Evolutionary conservation across 257 asterid genomes (phyloP), one percentile per base, ranked within the genome.

Genomic region (Leptodermis oblonga): DNA sequence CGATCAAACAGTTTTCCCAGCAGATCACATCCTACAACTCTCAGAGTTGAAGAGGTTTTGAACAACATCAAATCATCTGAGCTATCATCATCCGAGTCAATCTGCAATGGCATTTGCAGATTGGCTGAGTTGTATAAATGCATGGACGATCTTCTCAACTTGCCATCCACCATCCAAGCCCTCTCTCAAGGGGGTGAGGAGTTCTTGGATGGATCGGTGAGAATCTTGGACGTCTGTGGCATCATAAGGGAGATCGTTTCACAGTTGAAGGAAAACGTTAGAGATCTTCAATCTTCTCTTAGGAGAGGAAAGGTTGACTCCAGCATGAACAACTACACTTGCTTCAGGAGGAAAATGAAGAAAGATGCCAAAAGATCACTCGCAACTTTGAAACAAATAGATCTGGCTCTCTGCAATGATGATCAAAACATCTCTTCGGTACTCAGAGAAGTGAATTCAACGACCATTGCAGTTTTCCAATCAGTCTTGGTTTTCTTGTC

Each of bases 1-100:
- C 76, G 82, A 51, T 80, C 82, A 15, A 71, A 66, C 46, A 80
- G 85, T 63, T 69, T 77, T 52, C 85, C 85, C 26, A 70, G 73
- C 15, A 77, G 80, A 63, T 73, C 82, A 71, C 85, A 77, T 22
- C 82, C 85, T 1, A 71, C 73, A 51, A 74, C 80, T 1, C 58
- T 62, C 23, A 78, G 71, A 62, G 73, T 77, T 49, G 82, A 81
- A 7, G 74, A 77, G 76, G 70, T 41, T 1, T 9, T 77, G 23
- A 77, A 68, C 76, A 81, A 71, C 65, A 71, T 81, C 43, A 81
- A 81, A 56, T 66, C 78, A 63, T 71, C 54, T 67, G 78, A 63
- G n/a, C 25, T 79, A 31, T 65, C 70, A 20, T 39, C 64, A 10
- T 25, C 59, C 33, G 82, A 77, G 42, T 69, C 68, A 20, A 42